phyloP scores from a whole-genome alignment of 2,329 filamentous ascomycete genomes.

The Monosporascus sp. region DNA sequence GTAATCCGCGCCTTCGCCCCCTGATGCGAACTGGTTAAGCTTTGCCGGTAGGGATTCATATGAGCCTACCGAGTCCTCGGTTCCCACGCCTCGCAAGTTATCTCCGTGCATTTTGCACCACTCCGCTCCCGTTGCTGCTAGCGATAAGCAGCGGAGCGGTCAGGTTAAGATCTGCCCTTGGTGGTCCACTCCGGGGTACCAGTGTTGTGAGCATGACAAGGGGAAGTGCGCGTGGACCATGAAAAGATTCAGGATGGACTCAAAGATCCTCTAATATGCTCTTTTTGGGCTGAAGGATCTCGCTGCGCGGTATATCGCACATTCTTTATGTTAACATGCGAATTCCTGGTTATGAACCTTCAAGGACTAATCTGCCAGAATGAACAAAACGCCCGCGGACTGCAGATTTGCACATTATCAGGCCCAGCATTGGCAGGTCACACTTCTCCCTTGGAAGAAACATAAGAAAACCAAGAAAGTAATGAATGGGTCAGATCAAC shows the following conservation, averaged over 20 bases:
- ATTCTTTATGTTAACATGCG: too few relatives aligned
- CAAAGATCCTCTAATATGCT: slow-evolving; percentile 17
- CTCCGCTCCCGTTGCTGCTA: neutral
- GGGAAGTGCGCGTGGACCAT: slow-evolving; percentile 11
- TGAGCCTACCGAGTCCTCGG: too few relatives aligned
- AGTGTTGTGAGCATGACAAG: slow-evolving; percentile 8
- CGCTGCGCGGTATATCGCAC: slow-evolving; percentile 4
- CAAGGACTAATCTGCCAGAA: neutral
- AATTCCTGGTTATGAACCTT: neutral
- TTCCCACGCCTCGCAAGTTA: too few relatives aligned
- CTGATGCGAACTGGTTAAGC: too few relatives aligned
- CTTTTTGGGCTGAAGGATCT: slow-evolving; percentile 15
- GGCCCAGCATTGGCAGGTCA: slow-evolving; percentile 3
- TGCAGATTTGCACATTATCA: slow-evolving; percentile 16
- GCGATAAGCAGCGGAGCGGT: neutral
- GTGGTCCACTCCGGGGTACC: slow-evolving; percentile 12
- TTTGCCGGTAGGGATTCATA: too few relatives aligned
- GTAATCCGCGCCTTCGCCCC: neutral
- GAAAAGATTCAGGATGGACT: slow-evolving; percentile 9
- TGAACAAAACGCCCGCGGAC: slow-evolving; percentile 4
- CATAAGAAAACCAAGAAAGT: slow-evolving; percentile 4
- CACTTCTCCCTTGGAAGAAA: slow-evolving; percentile 3
- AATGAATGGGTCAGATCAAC: neutral
- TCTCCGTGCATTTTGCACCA: too few relatives aligned
- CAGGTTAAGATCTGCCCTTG: slow-evolving; percentile 15